A percentile compares a stretch with the other conserved stretches of the same genome.
Conservation (phyloP, 257 asterid species). For the Avicennia marina region DNA sequence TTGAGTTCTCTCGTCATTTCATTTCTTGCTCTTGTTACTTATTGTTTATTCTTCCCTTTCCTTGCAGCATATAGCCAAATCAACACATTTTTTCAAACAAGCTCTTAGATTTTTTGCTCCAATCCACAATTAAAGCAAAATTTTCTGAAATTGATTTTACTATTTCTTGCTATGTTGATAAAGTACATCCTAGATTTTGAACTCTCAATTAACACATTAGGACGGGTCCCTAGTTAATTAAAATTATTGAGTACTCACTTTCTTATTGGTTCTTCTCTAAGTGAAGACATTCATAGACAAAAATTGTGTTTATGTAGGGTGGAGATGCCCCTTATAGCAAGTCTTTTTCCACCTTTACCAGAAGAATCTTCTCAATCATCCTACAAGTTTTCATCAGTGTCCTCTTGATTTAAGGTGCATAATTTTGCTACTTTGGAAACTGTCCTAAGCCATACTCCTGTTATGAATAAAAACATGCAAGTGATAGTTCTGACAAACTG, state of each 20-base stretch:
- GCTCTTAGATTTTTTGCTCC: too few species aligned
- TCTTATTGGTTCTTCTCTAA: conserved; percentile 36
- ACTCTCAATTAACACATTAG: too few species aligned
- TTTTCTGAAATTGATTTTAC: too few species aligned
- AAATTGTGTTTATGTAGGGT: conserved; percentile 96
- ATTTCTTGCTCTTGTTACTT: too few species aligned
- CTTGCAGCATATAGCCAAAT: too few species aligned
- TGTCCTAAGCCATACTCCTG: conserved; percentile 2
- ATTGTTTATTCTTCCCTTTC: too few species aligned
- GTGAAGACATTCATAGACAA: conserved; percentile 89
- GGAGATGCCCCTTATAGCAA: conserved; percentile 77
- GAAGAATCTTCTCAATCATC: conserved; percentile 94
- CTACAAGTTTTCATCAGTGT: conserved; percentile 94
- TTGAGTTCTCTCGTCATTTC: too few species aligned
- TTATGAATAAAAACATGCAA: neutral
- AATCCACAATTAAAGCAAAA: too few species aligned
- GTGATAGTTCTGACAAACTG: neutral
- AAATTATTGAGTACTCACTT: conserved; percentile 18
- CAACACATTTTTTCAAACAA: too few species aligned
- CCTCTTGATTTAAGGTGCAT: conserved; percentile 91
- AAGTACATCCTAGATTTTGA: too few species aligned
- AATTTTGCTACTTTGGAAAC: conserved; percentile 16
- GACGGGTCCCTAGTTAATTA: too few species aligned
- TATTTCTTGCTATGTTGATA: too few species aligned
- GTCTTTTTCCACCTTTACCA: conserved; percentile 82